Base-by-base conservation (phyloP, 2,329 filamentous ascomycete genomes). In the Fusarium illudens region DNA sequence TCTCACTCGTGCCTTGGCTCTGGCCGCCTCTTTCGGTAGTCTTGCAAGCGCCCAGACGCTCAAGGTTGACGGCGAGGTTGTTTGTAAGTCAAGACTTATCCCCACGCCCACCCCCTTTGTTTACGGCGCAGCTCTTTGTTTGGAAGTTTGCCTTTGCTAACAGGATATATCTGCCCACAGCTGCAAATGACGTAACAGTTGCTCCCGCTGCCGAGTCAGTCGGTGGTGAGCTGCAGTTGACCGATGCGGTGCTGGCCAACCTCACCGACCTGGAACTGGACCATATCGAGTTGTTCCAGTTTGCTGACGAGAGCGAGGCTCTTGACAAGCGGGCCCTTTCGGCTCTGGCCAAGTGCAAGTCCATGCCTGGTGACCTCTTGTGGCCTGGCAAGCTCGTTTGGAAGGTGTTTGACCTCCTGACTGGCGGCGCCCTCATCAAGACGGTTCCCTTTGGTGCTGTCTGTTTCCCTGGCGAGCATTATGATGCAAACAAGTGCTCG, bases 331-430 rank as follows among this genome's bases (percentile, higher is more conserved):
- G 69, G 10, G 50, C 66, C 17, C 37, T 56, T 6, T 30, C 37
- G 4, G 30, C 30, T 6, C 22, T 53, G 4, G 44, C 54, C 5
- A 42, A 42, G 36, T 79, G 78, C 71, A 79, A 79, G 67, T 71
- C 70, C 0, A 75, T 75, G 27, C 77, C 76, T 8, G 74, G 75
- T 12, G 78, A 79, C 46, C 13, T 58, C 3, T 50, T 70, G 6
- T 79, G 75, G 68, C 78, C 78, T 3, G 63, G 53, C 1, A 49
- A 62, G 3, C 20, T 62, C 6, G 64, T 72, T 2, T 79, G 78
- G 78, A 67, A 72, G 9, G 49, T 79, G 13, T 78, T 81, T 30
- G 60, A 80, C 32, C 44, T 77, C 20, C 67, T 80, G 10, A 62
- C 42, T 6, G 75, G 73, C n/a, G 75, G 74, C n/a, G 72, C 71